Percentiles rank a stretch among this genome's conserved stretches.
These are phyloP conservation scores for Aphanomyces euteiches DNA, from an alignment of 352 stramenopile genomes.

Conservation along the genomic window DNA sequence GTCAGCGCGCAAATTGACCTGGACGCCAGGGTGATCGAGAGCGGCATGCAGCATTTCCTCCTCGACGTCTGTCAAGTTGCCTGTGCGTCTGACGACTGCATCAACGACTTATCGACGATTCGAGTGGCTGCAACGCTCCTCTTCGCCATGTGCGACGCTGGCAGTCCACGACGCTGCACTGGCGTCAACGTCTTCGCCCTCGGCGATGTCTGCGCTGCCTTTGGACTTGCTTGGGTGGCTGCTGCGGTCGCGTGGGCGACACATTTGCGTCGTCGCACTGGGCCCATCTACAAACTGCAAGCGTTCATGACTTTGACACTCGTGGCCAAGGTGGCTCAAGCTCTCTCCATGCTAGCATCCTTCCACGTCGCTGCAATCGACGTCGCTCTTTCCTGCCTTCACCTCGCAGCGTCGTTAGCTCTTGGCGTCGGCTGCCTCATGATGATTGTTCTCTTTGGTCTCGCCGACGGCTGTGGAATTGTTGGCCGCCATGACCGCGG, in stretches of 20 bases:
- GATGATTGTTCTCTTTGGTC: slow-evolving; percentile 2
- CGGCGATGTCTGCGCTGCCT: background rate
- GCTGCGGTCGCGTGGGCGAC: background rate
- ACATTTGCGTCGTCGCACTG: background rate
- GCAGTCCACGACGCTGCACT: background rate
- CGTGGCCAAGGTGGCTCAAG: background rate
- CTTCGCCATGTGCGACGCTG: slow-evolving; percentile 4
- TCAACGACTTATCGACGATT: background rate
- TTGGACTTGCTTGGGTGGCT: background rate
- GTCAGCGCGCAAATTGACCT: background rate
- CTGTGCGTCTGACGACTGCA: background rate
- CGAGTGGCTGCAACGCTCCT: background rate
- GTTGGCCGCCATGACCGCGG: background rate
- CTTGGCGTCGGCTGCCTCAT: background rate
- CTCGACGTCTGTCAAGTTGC: background rate
- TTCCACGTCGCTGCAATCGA: background rate
- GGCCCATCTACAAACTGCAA: slow-evolving; percentile 2
- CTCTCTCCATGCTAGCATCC: background rate
- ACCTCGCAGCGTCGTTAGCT: background rate
- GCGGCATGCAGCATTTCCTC: background rate
- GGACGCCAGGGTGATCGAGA: background rate
- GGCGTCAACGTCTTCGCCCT: background rate
- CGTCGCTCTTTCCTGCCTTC: background rate
- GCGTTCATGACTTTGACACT: slow-evolving; percentile 1
- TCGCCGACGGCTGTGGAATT: slow-evolving; percentile 1